These are phyloP conservation scores for Penicillium malachiteum DNA, from an alignment of 495 filamentous ascomycete species.

Conservation along the genomic window DNA sequence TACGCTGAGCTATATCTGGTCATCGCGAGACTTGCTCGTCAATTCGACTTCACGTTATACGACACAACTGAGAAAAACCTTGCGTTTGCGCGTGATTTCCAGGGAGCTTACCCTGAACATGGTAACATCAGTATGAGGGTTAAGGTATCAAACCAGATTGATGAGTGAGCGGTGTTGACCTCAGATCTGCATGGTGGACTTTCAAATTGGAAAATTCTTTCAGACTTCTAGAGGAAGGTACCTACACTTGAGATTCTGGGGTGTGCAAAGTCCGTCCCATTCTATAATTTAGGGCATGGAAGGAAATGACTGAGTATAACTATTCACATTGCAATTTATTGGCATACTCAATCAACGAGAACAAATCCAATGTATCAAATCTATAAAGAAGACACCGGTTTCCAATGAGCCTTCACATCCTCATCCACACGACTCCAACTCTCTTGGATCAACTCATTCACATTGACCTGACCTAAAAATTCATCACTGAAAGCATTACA, in stretches of 20 bases:
- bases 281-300: too few species aligned
- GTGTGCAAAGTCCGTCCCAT: too few species aligned
- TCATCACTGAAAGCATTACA: slow-evolving; percentile 7
- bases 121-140: slow-evolving; percentile 20
- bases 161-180: slow-evolving; percentile 4
- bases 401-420: slow-evolving; percentile 3
- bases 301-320: too few species aligned
- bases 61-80: slow-evolving; percentile 34
- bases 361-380: too few species aligned
- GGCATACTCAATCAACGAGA: too few species aligned
- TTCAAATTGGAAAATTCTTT: too few species aligned
- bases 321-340: too few species aligned
- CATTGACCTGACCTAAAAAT: slow-evolving; percentile 3
- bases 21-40: slow-evolving; percentile 33
- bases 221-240: too few species aligned
- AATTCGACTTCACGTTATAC: slow-evolving; percentile 40
- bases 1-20: slow-evolving; percentile 44
- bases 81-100: slow-evolving; percentile 27
- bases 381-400: background rate
- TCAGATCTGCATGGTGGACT: too few species aligned
- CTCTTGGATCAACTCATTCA: slow-evolving; percentile 3
- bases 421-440: slow-evolving; percentile 8
- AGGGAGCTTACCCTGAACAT: slow-evolving; percentile 16
- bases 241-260: too few species aligned
- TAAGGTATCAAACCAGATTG: slow-evolving; percentile 16